Evolutionary conservation across 1,284 basidiomycete species (phyloP), one percentile per base, ranked within the genome.

Genomic region (Apiotrichum laibachii): DNA sequence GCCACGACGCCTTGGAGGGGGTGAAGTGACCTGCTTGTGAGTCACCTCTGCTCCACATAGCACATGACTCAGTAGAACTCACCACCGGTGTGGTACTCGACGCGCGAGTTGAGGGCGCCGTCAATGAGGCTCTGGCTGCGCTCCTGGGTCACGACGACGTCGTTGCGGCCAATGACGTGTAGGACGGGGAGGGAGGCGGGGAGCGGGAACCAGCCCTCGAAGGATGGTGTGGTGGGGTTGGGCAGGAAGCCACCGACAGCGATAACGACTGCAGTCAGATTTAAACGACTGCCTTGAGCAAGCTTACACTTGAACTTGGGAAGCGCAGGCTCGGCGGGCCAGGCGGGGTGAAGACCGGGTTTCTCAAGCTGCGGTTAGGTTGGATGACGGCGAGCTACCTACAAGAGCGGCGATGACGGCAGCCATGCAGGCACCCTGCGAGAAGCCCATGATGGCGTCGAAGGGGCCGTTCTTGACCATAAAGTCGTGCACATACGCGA

Each of bases 381-480:
- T 52, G 56, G n/a, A 46, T 58, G 22, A 34, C 4, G 15, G 18
- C 18, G 6, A n/a, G 15, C 19, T 21, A 76, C 85, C 53, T 69
- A 90, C 90, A 72, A 92, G 72, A 43, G 89, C 88, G 46, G 87
- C 78, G 35, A 92, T 77, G 31, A 91, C 70, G 8, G 85, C 86
- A 33, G 89, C 90, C 80, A 92, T 85, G 15, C 85, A 86, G 16
- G 88, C 90, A 34, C 90, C 90, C 79, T 93, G 90, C 57, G 88
- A 89, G 76, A 91, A 91, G 10, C 89, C 90, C 72, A 93, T 85
- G 18, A 93, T 82, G 34, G 90, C 91, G 57, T 81, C 78, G 49
- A 81, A 82, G 0, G 78, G 79, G 6, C 69, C 73, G 44, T 80
- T 71, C 56, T 75, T 71, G 46, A 74, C 66, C 59, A 81, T 60